Conservation (phyloP, 192 early-diverging fungal genomes). For the Glomus cerebriforme region DNA sequence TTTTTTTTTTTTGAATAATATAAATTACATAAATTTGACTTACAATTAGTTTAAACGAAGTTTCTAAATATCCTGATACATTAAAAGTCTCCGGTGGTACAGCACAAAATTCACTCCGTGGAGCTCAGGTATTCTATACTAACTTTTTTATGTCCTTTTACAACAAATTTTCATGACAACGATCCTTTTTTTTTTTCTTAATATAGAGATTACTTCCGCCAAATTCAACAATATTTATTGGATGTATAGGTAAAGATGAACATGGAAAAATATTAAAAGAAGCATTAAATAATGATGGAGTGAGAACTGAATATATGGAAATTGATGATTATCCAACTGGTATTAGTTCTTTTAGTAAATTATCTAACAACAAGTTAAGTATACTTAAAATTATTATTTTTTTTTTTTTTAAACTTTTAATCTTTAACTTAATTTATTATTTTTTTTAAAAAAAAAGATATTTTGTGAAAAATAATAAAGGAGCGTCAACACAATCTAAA, state of each 20-base stretch:
- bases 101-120: conserved; percentile 92
- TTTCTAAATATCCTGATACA: conserved; percentile 70
- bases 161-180: too few relatives aligned
- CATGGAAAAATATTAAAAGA: conserved; percentile 73
- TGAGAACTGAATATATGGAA: conserved; percentile 87
- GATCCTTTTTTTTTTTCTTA: not conserved
- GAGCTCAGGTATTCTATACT: conserved; percentile 54
- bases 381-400: too few relatives aligned
- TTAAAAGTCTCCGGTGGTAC: conserved; percentile 95
- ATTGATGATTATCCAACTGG: conserved; percentile 83
- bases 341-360: conserved; percentile 92
- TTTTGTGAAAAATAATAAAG: conserved; percentile 90
- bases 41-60: conserved; percentile 44
- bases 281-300: conserved; percentile 80
- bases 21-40: too few relatives aligned
- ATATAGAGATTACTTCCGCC: conserved; percentile 76
- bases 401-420: not conserved
- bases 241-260: conserved; percentile 88
- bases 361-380: conserved; percentile 68
- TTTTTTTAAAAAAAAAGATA: conserved; percentile 52
- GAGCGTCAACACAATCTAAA: conserved; percentile 82
- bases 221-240: conserved; percentile 88
- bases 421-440: not conserved
- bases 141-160: not conserved
- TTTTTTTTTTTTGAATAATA: too few relatives aligned